Percentiles rank a stretch among this genome's conserved stretches.
phyloP scores from a whole-genome alignment of 148 eudicot genomes.

The Diospyros kaki region DNA sequence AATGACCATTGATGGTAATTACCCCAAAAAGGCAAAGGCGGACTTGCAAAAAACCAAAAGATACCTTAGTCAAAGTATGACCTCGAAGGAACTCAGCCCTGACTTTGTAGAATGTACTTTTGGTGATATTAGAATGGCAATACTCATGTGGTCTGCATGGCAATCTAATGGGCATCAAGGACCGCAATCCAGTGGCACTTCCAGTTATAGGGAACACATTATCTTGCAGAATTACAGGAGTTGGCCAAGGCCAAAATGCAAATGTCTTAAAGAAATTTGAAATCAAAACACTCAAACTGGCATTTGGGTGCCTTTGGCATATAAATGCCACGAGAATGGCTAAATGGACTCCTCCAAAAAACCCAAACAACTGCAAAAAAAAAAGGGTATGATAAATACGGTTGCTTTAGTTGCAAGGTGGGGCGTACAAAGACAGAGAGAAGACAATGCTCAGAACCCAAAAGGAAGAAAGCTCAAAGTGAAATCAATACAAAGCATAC shows the following conservation, averaged over 20 bases:
- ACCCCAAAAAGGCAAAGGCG: background rate
- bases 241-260: constrained; percentile 59
- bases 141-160: constrained; percentile 41
- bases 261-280: constrained; percentile 40
- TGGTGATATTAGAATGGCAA: constrained; percentile 50
- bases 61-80: constrained; percentile 33
- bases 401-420: no score
- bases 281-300: constrained; percentile 34
- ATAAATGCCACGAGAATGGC: constrained; percentile 51
- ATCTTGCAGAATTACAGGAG: constrained; percentile 41
- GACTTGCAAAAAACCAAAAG: background rate
- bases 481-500: background rate
- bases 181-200: constrained; percentile 13
- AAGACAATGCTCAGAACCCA: no score
- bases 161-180: constrained; percentile 47
- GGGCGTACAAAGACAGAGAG: no score
- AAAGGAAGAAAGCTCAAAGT: background rate
- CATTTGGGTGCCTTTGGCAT: constrained; percentile 45
- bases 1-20: background rate
- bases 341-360: constrained; percentile 54
- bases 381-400: background rate
- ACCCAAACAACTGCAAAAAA: constrained; percentile 44
- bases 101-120: constrained; percentile 45
- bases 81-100: constrained; percentile 43
- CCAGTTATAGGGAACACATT: constrained; percentile 15